A percentile compares a stretch with the other conserved stretches of the same genome.
Evolutionary conservation across 2,329 filamentous ascomycete species (phyloP).

Genomic region (Nigrograna mackinnonii): DNA sequence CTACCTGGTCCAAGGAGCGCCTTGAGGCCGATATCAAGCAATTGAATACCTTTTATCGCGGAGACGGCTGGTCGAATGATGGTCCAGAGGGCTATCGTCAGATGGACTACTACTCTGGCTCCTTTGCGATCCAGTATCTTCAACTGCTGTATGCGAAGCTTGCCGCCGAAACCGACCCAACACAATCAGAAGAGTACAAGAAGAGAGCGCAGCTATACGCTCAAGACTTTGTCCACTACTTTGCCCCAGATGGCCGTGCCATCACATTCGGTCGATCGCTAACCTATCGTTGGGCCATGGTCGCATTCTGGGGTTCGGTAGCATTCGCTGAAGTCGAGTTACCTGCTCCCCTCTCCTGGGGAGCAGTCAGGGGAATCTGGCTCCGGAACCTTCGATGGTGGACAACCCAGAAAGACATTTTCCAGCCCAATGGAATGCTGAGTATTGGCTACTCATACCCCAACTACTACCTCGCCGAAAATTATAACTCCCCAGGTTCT

Average conservation of each 20-base stretch:
- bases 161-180: conserved; percentile 66
- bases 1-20: conserved; percentile 68
- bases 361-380: conserved; percentile 76
- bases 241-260: conserved; percentile 69
- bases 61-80: conserved; percentile 81
- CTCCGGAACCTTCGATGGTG: conserved; percentile 78
- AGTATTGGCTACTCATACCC: conserved; percentile 79
- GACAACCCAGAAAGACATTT: conserved; percentile 75
- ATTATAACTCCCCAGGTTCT: conserved; percentile 76
- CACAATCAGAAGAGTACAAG: conserved; percentile 70
- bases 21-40: conserved; percentile 77
- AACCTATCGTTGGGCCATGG: conserved; percentile 83
- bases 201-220: conserved; percentile 68
- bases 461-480: conserved; percentile 81
- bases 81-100: conserved; percentile 78
- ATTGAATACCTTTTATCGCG: conserved; percentile 80
- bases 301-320: conserved; percentile 79
- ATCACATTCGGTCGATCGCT: conserved; percentile 79
- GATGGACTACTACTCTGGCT: conserved; percentile 85
- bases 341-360: conserved; percentile 73
- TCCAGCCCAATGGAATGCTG: conserved; percentile 73
- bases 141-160: conserved; percentile 78
- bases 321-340: conserved; percentile 77
- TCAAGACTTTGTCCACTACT: conserved; percentile 75
- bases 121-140: conserved; percentile 80